Conservation (phyloP, 768 basidiomycete genomes). For the Leccinum truebloodii region DNA sequence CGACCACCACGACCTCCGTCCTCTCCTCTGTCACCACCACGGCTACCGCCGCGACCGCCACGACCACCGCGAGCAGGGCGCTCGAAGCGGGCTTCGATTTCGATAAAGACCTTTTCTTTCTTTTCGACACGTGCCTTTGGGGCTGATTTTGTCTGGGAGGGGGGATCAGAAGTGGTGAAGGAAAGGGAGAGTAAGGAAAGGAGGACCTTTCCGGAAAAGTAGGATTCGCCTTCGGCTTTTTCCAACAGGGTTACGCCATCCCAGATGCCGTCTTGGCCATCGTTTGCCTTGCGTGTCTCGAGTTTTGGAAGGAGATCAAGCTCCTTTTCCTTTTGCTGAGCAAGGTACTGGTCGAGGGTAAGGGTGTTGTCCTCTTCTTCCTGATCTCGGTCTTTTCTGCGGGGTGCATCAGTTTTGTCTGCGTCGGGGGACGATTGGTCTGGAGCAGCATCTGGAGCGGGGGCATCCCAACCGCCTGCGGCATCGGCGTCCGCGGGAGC, state of each 20-base stretch:
- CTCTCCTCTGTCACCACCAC: constrained; percentile 50
- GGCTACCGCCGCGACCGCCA: constrained; percentile 32
- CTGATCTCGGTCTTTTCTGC: constrained; percentile 54
- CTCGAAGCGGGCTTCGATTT: constrained; percentile 89
- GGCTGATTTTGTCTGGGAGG: constrained; percentile 55
- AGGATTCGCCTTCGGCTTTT: constrained; percentile 69
- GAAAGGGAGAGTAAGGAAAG: neutral
- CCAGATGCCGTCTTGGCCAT: constrained; percentile 72
- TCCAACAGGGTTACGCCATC: constrained; percentile 67
- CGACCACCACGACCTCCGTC: constrained; percentile 47
- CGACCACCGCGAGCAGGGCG: constrained; percentile 72
- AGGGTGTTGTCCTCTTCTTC: constrained; percentile 94
- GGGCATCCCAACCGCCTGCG: constrained; percentile 41
- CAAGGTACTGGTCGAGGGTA: constrained; percentile 91
- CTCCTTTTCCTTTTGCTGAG: constrained; percentile 71
- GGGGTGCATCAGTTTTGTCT: constrained; percentile 39
- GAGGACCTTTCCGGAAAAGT: constrained; percentile 89
- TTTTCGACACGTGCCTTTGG: constrained; percentile 75
- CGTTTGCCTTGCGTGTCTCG: constrained; percentile 76
- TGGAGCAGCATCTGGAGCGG: constrained; percentile 29
- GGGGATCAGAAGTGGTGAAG: constrained; percentile 3
- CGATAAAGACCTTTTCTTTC: constrained; percentile 89
- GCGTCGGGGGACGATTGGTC: constrained; percentile 35
- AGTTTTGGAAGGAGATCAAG: constrained; percentile 67
- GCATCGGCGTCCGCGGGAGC: constrained; percentile 27